These are phyloP conservation scores for Lactuca sativa DNA, from an alignment of 129 eudicot species.

Conservation along the genomic window DNA sequence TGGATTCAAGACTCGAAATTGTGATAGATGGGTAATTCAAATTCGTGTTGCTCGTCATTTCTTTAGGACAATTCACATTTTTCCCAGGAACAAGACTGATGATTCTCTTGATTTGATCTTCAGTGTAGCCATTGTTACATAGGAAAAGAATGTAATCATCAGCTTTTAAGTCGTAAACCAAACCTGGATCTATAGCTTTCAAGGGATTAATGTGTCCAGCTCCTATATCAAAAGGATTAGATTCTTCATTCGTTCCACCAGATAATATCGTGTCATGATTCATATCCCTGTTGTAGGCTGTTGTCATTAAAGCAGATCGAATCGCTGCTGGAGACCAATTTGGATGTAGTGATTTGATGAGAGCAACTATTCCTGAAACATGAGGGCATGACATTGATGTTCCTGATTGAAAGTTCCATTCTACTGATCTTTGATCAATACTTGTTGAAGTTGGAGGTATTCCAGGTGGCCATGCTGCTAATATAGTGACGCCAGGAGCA, in stretches of 20 bases:
- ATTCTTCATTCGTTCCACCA: conserved; percentile 46
- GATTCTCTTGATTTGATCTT: conserved; percentile 48
- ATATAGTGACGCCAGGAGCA: conserved; percentile 68
- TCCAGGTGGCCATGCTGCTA: conserved; percentile 77
- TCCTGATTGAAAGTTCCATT: conserved; percentile 65
- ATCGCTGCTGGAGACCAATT: conserved; percentile 82
- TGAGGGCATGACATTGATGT: conserved; percentile 93
- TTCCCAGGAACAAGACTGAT: conserved; percentile 9
- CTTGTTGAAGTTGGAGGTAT: conserved; percentile 53
- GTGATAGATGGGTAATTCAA: conserved; percentile 68
- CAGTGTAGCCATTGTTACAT: conserved; percentile 59
- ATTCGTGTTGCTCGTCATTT: conserved; percentile 21
- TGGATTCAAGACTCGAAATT: conserved; percentile 39
- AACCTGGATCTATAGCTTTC: conserved; percentile 72
- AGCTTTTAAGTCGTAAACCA: conserved; percentile 53
- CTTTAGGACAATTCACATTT: conserved; percentile 34
- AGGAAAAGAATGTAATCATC: conserved; percentile 56
- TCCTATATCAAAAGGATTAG: conserved; percentile 68
- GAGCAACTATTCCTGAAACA: conserved; percentile 67
- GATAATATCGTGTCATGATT: conserved; percentile 45
- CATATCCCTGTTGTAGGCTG: conserved; percentile 58
- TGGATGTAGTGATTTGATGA: conserved; percentile 62
- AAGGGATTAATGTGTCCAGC: conserved; percentile 67
- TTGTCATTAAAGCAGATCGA: conserved; percentile 71
- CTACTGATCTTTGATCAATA: conserved; percentile 34